Percentiles rank a stretch among this genome's conserved stretches.
phyloP scores from a whole-genome alignment of 768 basidiomycete species.

The Mycena sanguinolenta region DNA sequence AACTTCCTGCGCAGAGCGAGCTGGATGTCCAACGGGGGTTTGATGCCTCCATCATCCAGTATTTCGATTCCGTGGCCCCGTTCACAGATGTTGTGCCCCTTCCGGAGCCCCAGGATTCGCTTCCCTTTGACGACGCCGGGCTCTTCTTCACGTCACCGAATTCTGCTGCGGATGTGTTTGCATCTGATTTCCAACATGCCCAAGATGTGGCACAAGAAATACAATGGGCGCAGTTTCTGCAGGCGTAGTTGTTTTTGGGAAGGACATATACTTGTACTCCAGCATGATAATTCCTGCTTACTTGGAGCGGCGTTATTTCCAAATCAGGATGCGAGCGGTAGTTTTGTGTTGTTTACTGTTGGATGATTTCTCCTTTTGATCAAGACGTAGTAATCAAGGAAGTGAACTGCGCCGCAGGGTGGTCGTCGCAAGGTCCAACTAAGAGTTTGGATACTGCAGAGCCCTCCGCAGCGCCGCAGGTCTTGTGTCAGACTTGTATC shows the following conservation, averaged over 20 bases:
- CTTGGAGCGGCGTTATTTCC: not conserved
- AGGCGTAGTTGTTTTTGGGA: slow-evolving; percentile 16
- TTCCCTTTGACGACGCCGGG: slow-evolving; percentile 17
- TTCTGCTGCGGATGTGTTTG: slow-evolving; percentile 12
- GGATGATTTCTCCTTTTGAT: too few species aligned
- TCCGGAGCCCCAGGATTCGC: slow-evolving; percentile 2
- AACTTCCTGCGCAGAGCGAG: slow-evolving; percentile 1
- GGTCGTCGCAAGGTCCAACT: too few species aligned
- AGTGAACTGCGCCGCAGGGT: too few species aligned
- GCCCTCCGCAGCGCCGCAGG: too few species aligned
- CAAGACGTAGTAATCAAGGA: too few species aligned
- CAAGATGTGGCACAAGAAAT: not conserved
- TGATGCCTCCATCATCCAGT: slow-evolving; percentile 31
- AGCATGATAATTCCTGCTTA: not conserved
- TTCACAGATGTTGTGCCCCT: slow-evolving; percentile 9
- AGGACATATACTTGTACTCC: not conserved
- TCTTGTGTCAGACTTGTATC: too few species aligned
- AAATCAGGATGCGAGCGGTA: slow-evolving; percentile 18
- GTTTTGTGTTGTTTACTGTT: slow-evolving; percentile 13
- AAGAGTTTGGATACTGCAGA: too few species aligned
- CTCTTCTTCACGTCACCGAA: slow-evolving; percentile 29
- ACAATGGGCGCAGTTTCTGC: slow-evolving; percentile 13
- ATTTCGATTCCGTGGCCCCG: slow-evolving; percentile 20
- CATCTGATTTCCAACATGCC: not conserved
- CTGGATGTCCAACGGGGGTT: slow-evolving; percentile 9